A percentile compares a stretch with the other conserved stretches of the same genome.
phyloP scores from a whole-genome alignment of 192 early-diverging fungal genomes.

The Podila clonocystis region DNA sequence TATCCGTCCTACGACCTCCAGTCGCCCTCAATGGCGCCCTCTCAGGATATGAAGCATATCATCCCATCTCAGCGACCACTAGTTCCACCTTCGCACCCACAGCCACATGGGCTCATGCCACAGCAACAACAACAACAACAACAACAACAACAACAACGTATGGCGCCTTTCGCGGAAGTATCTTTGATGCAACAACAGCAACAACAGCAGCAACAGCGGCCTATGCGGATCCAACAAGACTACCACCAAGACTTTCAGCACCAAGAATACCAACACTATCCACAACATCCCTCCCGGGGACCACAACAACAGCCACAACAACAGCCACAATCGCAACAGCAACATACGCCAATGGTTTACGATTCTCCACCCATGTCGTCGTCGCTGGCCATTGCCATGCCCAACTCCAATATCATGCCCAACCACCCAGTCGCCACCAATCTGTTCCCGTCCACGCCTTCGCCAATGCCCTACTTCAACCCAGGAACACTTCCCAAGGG shows the following conservation, averaged over 20 bases:
- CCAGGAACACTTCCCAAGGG: neutral
- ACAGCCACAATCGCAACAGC: constrained; percentile 20
- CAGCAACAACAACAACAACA: neutral
- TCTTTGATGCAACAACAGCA: constrained; percentile 28
- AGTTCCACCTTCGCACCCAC: neutral
- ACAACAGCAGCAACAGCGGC: constrained; percentile 20
- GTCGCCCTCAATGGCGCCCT: neutral
- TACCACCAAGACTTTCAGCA: constrained; percentile 23
- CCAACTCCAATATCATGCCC: constrained; percentile 22
- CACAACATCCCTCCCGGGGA: constrained; percentile 1
- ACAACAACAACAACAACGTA: constrained; percentile 20
- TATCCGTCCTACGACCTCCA: constrained; percentile 1
- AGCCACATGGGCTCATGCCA: constrained; percentile 7
- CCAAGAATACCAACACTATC: constrained; percentile 13
- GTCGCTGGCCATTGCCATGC: constrained; percentile 32
- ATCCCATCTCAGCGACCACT: constrained; percentile 22
- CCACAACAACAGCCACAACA: constrained; percentile 7
- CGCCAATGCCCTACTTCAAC: neutral
- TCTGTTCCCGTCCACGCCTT: constrained; percentile 9
- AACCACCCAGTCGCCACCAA: constrained; percentile 1
- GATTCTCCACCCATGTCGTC: constrained; percentile 34
- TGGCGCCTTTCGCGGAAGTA: constrained; percentile 17
- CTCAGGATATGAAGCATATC: constrained; percentile 12
- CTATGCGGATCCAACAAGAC: constrained; percentile 18
- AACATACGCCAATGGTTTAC: constrained; percentile 20